Evolutionary conservation across 805 yeast species (phyloP).

Genomic region (Ogataea pilisensis): DNA sequence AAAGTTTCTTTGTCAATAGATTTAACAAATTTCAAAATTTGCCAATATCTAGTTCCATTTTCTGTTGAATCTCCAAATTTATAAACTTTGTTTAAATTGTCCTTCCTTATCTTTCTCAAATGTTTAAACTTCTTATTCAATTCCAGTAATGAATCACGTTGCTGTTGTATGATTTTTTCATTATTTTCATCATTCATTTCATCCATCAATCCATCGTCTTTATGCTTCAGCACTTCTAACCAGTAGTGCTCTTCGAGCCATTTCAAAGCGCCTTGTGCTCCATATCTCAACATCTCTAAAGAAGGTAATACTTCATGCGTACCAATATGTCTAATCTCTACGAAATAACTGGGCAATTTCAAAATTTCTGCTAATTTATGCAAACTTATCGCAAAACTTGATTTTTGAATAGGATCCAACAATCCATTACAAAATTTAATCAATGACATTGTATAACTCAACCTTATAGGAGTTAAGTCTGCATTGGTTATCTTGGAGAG

Average conservation of each 20-base stretch:
- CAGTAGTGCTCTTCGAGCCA: slow-evolving; percentile 81
- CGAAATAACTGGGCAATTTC: slow-evolving; percentile 74
- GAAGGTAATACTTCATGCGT: slow-evolving; percentile 87
- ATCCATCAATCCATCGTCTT: slow-evolving; percentile 6
- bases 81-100: slow-evolving; percentile 35
- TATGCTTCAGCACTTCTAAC: slow-evolving; percentile 36
- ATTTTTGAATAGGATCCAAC: slow-evolving; percentile 80
- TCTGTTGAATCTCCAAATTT: slow-evolving; percentile 43
- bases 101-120: slow-evolving; percentile 48
- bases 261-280: slow-evolving; percentile 53
- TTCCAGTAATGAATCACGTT: slow-evolving; percentile 5
- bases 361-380: slow-evolving; percentile 66
- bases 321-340: slow-evolving; percentile 83
- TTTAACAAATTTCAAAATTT: slow-evolving; percentile 27
- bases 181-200: slow-evolving; percentile 20
- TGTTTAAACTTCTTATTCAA: slow-evolving; percentile 38
- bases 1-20: slow-evolving; percentile 15
- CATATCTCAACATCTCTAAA: slow-evolving; percentile 59
- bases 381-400: slow-evolving; percentile 73
- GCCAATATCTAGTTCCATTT: slow-evolving; percentile 41
- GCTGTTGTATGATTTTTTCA: slow-evolving; percentile 11
- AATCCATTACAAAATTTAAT: slow-evolving; percentile 89
- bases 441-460: slow-evolving; percentile 68
- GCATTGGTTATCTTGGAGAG: slow-evolving; percentile 2
- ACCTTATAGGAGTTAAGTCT: slow-evolving; percentile 38